Base-by-base conservation (phyloP, 1,139 yeast genomes). In the Kurtzmaniella quercitrusa region DNA sequence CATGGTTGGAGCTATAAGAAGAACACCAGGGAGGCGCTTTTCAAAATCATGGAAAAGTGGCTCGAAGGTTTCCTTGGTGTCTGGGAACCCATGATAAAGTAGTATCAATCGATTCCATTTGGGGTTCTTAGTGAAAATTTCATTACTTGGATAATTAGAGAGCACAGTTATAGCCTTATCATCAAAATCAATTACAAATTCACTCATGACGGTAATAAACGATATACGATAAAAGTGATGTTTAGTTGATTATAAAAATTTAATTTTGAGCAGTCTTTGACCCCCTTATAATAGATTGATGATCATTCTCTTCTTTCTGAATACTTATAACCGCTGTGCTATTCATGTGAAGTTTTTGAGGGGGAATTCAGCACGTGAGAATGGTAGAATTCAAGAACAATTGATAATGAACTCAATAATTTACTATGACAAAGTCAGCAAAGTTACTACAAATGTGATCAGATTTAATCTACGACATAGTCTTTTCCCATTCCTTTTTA, bases 41-140 rank as follows among this genome's bases (percentile, higher is more conserved):
- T 52, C 46, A 12, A 69, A 39, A 9, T 49, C 27, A 1, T 68
- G 66, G 54, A 63, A 52, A 1, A 67, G 44, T 14, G 56, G 59
- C 34, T 57, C 47, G 47, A 55, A 72, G 6, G 70, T 57, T 23
- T 62, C 53, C 45, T 66, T 60, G 44, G 65, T 62, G 47, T 72
- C 77, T 5, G 77, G 77, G 47, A 72, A 72, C 4, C 77, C 77
- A 45, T 72, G 77, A 23, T 71, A 50, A 17, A 71, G 52, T 17
- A 72, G 41, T 10, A 71, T 53, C 11, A 65, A 58, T 23, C 68
- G 50, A 16, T 48, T 43, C 61, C 62, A 66, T 29, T 51, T 48
- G n/a, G 59, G 49, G 10, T 41, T 40, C 5, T 34, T 34, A 12
- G 48, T 47, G 41, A 53, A 53, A 10, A 60, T 60, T 5, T 59